Percentiles rank a stretch among this genome's conserved stretches.
Evolutionary conservation across 192 early-diverging fungal species (phyloP).

Genomic region (Endogone sp.): DNA sequence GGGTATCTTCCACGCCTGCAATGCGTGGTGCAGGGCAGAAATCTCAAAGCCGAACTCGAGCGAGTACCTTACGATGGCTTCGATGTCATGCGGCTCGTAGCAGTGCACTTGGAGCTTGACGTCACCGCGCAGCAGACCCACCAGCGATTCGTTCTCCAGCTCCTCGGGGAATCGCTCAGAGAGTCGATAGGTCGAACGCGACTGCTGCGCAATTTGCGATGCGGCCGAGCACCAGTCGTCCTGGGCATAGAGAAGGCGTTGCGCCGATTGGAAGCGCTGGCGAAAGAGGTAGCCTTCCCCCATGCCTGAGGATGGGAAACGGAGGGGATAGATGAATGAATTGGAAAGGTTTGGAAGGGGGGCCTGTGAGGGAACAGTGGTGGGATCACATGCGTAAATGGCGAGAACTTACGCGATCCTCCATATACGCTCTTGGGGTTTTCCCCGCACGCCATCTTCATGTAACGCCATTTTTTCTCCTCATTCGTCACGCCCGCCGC

Average conservation of each 20-base stretch:
- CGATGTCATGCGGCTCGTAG: slow-evolving; percentile 49
- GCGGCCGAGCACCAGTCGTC: slow-evolving; percentile 57
- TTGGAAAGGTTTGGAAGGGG: too few relatives aligned
- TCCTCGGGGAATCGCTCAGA: slow-evolving; percentile 42
- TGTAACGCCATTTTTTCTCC: slow-evolving; percentile 46
- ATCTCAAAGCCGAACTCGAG: slow-evolving; percentile 59
- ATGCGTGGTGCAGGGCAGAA: slow-evolving; percentile 59
- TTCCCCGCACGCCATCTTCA: slow-evolving; percentile 73
- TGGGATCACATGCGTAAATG: too few relatives aligned
- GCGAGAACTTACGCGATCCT: slow-evolving; percentile 34
- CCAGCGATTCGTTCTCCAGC: slow-evolving; percentile 42
- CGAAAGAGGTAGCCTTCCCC: slow-evolving; percentile 40
- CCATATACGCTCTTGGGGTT: slow-evolving; percentile 52
- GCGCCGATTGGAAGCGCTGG: slow-evolving; percentile 37
- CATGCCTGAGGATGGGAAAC: slow-evolving; percentile 14
- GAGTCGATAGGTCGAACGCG: slow-evolving; percentile 17
- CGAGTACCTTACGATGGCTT: slow-evolving; percentile 51
- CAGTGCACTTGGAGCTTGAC: slow-evolving; percentile 56
- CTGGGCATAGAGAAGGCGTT: slow-evolving; percentile 28
- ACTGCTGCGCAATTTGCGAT: slow-evolving; percentile 8
- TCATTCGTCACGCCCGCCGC: slow-evolving; percentile 31
- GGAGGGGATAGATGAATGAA: background rate
- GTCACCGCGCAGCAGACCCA: slow-evolving; percentile 51
- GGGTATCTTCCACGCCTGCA: slow-evolving; percentile 52
- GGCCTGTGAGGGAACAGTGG: too few relatives aligned